phyloP scores from a whole-genome alignment of 2,329 filamentous ascomycete species.

The Colletotrichum camelliae region DNA sequence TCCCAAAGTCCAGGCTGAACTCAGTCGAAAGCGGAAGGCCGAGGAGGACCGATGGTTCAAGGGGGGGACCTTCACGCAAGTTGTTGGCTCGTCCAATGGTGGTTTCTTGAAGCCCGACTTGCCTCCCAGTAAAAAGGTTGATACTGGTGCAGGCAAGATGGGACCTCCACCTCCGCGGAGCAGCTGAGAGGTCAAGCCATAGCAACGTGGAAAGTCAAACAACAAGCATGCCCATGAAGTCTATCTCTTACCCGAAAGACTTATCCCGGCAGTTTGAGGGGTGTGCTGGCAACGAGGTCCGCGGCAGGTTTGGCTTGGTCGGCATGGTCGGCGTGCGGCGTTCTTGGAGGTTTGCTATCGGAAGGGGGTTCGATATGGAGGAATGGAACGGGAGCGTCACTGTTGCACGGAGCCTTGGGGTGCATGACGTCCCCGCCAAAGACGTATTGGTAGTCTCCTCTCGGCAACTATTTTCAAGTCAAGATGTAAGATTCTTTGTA shows the following conservation, averaged over 20 bases:
- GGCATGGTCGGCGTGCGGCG: constrained; percentile 10
- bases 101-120: constrained; percentile 85
- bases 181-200: background rate
- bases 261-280: background rate
- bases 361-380: background rate
- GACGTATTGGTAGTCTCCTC: background rate
- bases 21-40: constrained; percentile 88
- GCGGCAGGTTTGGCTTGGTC: background rate
- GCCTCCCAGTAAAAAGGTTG: constrained; percentile 75
- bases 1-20: constrained; percentile 86
- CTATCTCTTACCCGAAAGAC: background rate
- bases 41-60: constrained; percentile 98
- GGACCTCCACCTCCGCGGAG: constrained; percentile 33
- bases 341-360: background rate
- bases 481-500: background rate
- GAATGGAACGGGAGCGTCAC: background rate
- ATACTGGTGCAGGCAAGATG: constrained; percentile 66
- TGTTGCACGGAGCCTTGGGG: background rate
- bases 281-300: background rate
- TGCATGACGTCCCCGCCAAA: background rate
- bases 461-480: background rate
- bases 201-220: background rate
- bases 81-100: constrained; percentile 63
- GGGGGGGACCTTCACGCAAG: constrained; percentile 94
- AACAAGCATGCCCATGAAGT: background rate